Evolutionary conservation across 257 asterid genomes (phyloP), one percentile per base, ranked within the genome.

Genomic region (Coffea canephora): DNA sequence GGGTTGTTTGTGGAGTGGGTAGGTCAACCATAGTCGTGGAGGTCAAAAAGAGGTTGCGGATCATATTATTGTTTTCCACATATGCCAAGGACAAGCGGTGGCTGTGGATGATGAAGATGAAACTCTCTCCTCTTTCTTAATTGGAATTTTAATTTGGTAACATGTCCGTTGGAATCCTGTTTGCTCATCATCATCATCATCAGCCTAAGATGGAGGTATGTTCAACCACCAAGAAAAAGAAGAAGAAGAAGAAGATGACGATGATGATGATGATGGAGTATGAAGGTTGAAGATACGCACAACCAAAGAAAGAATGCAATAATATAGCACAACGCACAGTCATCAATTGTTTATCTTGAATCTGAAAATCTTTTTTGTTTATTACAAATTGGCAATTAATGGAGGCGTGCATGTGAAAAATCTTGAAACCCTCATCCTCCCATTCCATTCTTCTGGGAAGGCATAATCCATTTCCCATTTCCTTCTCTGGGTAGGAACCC

Each of bases 11-110:
- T 12, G 87, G 84, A 75, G 84, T 79, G 80, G 89, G 81, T 77
- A 85, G 83, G 87, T 81, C 86, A 81, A 82, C 82, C 75, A 70
- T 73, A 71, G 80, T 86, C 77, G 70, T 76, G 73, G 73, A 84
- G 88, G 92, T 87, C 94, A 88, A 90, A 90, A 88, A 82, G 91
- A 73, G 61, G 76, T 83, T 78, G 84, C 59, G 55, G 82, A 67
- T 78, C 79, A n/a, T n/a, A 82, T 83, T 64, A 19, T 62, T 80
- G 87, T 85, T 71, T 84, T 83, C 87, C 82, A 82, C 77, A 77
- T 45, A 50, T 78, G 80, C 77, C 82, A 67, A 82, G 65, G 73
- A 66, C 71, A 50, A 36, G 49, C 36, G 3, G 73, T 39, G 52
- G 36, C n/a, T 68, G 72, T 16, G 34, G 25, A 31, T 67, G 48